Evolutionary conservation across 2,329 filamentous ascomycete species (phyloP).

Genomic region (Daldinia sp.): DNA sequence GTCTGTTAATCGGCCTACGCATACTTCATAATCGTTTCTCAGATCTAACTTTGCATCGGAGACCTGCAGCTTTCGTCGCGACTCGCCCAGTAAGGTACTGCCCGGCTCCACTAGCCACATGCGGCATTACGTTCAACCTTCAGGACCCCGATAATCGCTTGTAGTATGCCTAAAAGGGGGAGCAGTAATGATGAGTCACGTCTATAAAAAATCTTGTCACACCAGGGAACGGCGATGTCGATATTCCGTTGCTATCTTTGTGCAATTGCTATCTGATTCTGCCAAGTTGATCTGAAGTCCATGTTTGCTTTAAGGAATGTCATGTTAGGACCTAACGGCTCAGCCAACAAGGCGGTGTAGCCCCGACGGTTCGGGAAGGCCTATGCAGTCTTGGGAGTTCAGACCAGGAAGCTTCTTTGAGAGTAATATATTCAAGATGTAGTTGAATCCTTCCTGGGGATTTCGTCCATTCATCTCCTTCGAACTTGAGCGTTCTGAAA

Average conservation of each 20-base stretch:
- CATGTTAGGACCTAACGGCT: conserved; percentile 36
- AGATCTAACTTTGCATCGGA: conserved; percentile 39
- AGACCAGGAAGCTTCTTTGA: conserved; percentile 28
- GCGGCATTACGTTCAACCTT: conserved; percentile 40
- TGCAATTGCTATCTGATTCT: conserved; percentile 34
- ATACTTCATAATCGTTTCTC: conserved; percentile 28
- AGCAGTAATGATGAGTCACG: conserved; percentile 29
- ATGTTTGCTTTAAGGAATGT: conserved; percentile 33
- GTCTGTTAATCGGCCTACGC: conserved; percentile 24
- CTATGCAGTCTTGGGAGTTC: conserved; percentile 28
- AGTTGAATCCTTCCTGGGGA: conserved; percentile 37
- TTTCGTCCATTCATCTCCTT: conserved; percentile 39
- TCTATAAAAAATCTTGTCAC: conserved; percentile 24
- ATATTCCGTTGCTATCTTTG: conserved; percentile 14
- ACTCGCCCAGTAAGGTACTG: conserved; percentile 42
- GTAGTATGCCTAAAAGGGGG: conserved; percentile 29
- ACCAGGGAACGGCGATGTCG: conserved; percentile 17
- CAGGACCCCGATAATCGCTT: conserved; percentile 33
- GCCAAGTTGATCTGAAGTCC: conserved; percentile 25
- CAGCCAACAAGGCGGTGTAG: conserved; percentile 43
- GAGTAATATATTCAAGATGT: conserved; percentile 34
- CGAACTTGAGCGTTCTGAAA: conserved; percentile 41
- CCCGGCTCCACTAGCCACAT: conserved; percentile 36
- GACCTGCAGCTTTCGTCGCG: conserved; percentile 39
- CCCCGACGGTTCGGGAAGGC: conserved; percentile 34